Conservation (phyloP, 2,329 filamentous ascomycete genomes). For the Trichophyton mentagrophytes region DNA sequence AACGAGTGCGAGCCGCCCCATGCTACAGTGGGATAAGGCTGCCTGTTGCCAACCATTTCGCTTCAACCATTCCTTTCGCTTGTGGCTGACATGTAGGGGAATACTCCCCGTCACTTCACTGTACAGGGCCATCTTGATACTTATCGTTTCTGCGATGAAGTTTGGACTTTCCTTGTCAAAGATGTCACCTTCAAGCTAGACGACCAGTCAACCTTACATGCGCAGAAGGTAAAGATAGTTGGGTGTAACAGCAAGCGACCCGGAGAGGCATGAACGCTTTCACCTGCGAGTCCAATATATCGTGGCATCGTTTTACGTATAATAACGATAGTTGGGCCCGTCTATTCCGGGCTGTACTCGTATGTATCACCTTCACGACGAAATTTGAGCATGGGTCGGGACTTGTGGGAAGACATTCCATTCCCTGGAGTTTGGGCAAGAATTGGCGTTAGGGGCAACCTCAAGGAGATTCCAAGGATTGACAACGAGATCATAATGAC, state of each 20-base stretch:
- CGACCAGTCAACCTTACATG: slow-evolving; percentile 58
- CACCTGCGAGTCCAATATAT: background rate
- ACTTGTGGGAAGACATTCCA: background rate
- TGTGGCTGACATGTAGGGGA: background rate
- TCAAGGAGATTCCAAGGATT: background rate
- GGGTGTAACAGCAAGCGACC: slow-evolving; percentile 86
- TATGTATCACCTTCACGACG: background rate
- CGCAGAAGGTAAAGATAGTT: slow-evolving; percentile 96
- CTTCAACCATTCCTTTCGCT: background rate
- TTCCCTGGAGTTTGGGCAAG: background rate
- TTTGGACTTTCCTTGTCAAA: slow-evolving; percentile 98
- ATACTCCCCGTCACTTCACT: background rate
- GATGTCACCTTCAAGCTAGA: slow-evolving; percentile 99
- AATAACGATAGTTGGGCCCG: background rate
- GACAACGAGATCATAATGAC: background rate
- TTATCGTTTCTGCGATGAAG: slow-evolving; percentile 98
- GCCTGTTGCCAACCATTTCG: background rate
- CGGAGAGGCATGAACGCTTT: slow-evolving; percentile 36
- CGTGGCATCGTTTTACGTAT: background rate
- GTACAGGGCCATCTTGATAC: slow-evolving; percentile 84
- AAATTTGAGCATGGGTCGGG: background rate
- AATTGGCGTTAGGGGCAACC: background rate
- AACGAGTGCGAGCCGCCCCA: background rate
- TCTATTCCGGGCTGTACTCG: background rate
- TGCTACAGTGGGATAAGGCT: background rate